A percentile compares a stretch with the other conserved stretches of the same genome.
These are phyloP conservation scores for Bolboschoenus planiculmis DNA, from an alignment of 176 grass and related monocot species.

Conservation along the genomic window DNA sequence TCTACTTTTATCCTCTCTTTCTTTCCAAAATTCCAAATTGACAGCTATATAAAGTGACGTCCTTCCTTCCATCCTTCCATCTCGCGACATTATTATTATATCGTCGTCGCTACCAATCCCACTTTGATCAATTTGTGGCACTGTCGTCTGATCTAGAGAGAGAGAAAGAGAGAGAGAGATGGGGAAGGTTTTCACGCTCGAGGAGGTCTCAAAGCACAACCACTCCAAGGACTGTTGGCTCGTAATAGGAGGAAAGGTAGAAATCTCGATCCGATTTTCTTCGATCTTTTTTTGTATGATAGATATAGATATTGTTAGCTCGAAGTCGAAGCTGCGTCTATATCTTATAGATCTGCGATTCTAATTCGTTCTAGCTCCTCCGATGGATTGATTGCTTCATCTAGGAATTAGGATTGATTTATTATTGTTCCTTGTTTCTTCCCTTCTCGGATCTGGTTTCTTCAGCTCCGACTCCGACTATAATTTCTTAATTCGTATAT, in stretches of 20 bases:
- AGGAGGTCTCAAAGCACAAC: conserved; percentile 26
- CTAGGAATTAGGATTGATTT: background rate
- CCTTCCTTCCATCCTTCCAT: no score
- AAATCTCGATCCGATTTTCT: background rate
- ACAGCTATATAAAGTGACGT: background rate
- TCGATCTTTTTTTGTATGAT: background rate
- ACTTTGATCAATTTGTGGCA: conserved; percentile 8
- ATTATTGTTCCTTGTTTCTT: background rate
- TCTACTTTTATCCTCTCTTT: background rate
- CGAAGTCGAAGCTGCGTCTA: background rate
- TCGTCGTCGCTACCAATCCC: background rate
- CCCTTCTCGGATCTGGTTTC: background rate
- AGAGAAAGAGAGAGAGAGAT: conserved; percentile 18
- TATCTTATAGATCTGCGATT: background rate
- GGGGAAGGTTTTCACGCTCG: conserved; percentile 28
- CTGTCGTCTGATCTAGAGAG: background rate
- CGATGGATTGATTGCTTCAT: background rate
- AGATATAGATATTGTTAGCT: background rate
- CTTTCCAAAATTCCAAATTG: background rate
- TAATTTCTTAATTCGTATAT: background rate
- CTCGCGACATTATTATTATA: background rate
- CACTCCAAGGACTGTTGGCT: conserved; percentile 26
- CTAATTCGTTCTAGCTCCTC: background rate
- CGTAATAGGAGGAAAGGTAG: conserved; percentile 27
- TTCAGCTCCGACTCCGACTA: background rate